Base-by-base conservation (phyloP, 2,329 filamentous ascomycete species). In the Escovopsis sp. region DNA sequence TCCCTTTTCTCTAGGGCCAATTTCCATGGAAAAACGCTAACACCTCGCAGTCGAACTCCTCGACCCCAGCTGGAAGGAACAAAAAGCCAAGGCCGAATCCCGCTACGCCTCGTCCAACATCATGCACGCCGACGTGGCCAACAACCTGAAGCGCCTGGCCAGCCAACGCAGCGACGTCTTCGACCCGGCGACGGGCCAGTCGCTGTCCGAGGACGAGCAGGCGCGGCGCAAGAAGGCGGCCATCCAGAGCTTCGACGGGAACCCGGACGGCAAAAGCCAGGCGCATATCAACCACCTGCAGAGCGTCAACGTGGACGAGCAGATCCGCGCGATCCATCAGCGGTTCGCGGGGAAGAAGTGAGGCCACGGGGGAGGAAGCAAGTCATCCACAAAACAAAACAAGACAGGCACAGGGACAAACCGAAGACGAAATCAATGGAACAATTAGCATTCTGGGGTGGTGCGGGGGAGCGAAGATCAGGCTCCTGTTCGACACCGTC, bases 51-150 rank as follows among this genome's bases (percentile, higher is more conserved):
- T 96, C 53, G 88, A 96, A 59, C 70, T 94, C 32, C 71, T 94
- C 39, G 88, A 96, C 53, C 88, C 88, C 1, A 74, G 81, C 39
- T 96, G 88, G 87, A 93, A 93, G 55, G 87, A 94, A 53, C 87
- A 96, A 55, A 85, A 86, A 46, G 81, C 83, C 39, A 93, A 93
- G 55, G 76, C 83, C 13, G 85, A 94, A 31, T 76, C 81, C 11
- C 79, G 88, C 42, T 84, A 80, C 43, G 74, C 83, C 2, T 87
- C 82, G 0, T 92, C 86, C 9, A 94, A 93, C 48, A 61, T 94
- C 9, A 83, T 80, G 1, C 88, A 84, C 4, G 74, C 71, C 25
- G 88, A 96, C 47, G 85, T 93, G 31, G 87, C 86, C 35, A 87
- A 85, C 55, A 94, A 96, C 53, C 70, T 96, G 43, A 96, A 96